Evolutionary conservation across 441 rosid genomes (phyloP).

Genomic region (Gossypium lobatum): DNA sequence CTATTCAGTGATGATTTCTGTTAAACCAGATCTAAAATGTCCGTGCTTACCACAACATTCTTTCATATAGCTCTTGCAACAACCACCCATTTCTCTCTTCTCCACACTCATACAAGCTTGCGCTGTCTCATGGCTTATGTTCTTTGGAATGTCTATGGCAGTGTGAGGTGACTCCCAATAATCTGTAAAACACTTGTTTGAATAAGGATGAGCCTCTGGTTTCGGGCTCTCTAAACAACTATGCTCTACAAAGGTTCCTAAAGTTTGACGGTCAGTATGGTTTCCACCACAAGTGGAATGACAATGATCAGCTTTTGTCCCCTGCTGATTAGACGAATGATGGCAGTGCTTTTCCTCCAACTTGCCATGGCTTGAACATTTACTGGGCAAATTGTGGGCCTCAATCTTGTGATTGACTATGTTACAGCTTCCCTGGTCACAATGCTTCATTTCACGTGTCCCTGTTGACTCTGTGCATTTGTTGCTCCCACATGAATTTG

Average conservation of each 20-base stretch:
- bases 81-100: conserved; percentile 41
- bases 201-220: not conserved
- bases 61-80: conserved; percentile 62
- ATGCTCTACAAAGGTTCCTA: conserved; percentile 16
- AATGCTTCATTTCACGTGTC: conserved; percentile 9
- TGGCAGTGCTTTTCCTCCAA: not conserved
- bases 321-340: not conserved
- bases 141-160: conserved; percentile 6
- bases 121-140: not conserved
- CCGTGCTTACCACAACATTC: conserved; percentile 47
- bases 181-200: too few relatives aligned
- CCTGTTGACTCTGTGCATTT: conserved; percentile 12
- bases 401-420: conserved; percentile 12
- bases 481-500: conserved; percentile 5
- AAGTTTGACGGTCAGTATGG: conserved; percentile 1
- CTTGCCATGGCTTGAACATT: conserved; percentile 8
- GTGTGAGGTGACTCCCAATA: conserved; percentile 7
- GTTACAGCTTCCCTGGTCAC: conserved; percentile 14
- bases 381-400: conserved; percentile 7
- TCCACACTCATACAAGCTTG: conserved; percentile 35
- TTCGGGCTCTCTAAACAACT: conserved; percentile 19
- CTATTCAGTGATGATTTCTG: conserved; percentile 49
- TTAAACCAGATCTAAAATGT: conserved; percentile 33
- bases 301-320: conserved; percentile 18
- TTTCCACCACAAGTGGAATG: conserved; percentile 24